Percentiles rank a stretch among this genome's conserved stretches.
phyloP scores from a whole-genome alignment of 345 rosid genomes.

The Rhodamnia argentea region DNA sequence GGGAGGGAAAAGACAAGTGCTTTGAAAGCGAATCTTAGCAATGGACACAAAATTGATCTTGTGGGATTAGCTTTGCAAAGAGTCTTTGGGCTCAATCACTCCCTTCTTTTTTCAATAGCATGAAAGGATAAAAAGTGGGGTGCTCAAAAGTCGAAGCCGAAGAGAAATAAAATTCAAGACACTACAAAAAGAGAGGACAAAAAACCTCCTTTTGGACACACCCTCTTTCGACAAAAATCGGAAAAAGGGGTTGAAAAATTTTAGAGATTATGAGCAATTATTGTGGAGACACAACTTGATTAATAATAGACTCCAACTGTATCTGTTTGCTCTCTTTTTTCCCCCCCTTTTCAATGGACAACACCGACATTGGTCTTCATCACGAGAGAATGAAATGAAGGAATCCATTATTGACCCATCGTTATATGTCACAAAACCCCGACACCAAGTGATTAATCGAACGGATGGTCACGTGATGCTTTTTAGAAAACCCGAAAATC shows the following conservation, averaged over 20 bases:
- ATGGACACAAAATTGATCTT: background rate
- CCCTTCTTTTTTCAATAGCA: background rate
- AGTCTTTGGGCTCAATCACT: background rate
- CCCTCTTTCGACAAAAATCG: background rate
- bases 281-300: background rate
- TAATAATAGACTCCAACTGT: background rate
- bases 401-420: background rate
- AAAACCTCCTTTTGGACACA: background rate
- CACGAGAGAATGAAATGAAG: background rate
- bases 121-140: background rate
- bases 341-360: background rate
- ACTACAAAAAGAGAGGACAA: background rate
- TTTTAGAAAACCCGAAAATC: background rate
- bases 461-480: background rate
- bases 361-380: background rate
- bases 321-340: background rate
- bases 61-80: background rate
- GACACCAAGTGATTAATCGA: background rate
- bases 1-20: background rate
- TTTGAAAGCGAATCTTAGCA: background rate
- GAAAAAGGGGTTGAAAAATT: background rate
- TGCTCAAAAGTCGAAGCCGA: background rate
- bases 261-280: background rate
- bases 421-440: background rate
- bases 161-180: background rate